Conservation (phyloP, 805 yeast species). For the Metschnikowia gelsemii region DNA sequence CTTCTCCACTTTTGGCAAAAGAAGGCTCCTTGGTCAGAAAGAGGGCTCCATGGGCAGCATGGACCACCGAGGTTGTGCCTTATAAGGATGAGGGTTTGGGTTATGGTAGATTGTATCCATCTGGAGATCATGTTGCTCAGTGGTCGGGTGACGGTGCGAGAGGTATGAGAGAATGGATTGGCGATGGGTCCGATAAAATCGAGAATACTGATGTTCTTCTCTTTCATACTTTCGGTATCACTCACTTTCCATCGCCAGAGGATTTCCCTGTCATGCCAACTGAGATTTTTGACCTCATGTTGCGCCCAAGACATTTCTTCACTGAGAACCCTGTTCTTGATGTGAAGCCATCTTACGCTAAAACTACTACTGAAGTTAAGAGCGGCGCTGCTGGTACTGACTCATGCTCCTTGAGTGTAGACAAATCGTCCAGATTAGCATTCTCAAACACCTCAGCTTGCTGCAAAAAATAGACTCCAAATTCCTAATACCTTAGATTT, state of each 20-base stretch:
- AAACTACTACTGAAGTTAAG: slow-evolving; percentile 42
- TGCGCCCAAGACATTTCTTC: slow-evolving; percentile 80
- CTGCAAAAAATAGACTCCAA: slow-evolving; percentile 21
- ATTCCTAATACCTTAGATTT: background rate
- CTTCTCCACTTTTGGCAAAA: slow-evolving; percentile 71
- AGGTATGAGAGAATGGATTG: slow-evolving; percentile 70
- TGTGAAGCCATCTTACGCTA: slow-evolving; percentile 59
- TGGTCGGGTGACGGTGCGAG: slow-evolving; percentile 67
- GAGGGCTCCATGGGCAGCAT: slow-evolving; percentile 80
- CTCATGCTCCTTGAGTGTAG: slow-evolving; percentile 39
- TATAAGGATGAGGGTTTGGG: slow-evolving; percentile 54
- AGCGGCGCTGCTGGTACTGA: slow-evolving; percentile 37
- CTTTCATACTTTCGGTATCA: slow-evolving; percentile 81
- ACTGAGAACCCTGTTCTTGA: slow-evolving; percentile 75
- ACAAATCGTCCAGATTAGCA: slow-evolving; percentile 52
- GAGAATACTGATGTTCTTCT: slow-evolving; percentile 70
- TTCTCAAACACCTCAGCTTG: slow-evolving; percentile 40
- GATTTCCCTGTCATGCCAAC: slow-evolving; percentile 91
- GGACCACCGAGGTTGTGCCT: slow-evolving; percentile 67
- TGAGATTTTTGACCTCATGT: slow-evolving; percentile 70
- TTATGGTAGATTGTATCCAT: slow-evolving; percentile 69
- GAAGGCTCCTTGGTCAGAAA: slow-evolving; percentile 72
- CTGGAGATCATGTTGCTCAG: slow-evolving; percentile 76
- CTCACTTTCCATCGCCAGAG: slow-evolving; percentile 87
- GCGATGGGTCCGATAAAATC: slow-evolving; percentile 55